phyloP scores from a whole-genome alignment of 768 basidiomycete genomes.

The Podaxis pistillaris region DNA sequence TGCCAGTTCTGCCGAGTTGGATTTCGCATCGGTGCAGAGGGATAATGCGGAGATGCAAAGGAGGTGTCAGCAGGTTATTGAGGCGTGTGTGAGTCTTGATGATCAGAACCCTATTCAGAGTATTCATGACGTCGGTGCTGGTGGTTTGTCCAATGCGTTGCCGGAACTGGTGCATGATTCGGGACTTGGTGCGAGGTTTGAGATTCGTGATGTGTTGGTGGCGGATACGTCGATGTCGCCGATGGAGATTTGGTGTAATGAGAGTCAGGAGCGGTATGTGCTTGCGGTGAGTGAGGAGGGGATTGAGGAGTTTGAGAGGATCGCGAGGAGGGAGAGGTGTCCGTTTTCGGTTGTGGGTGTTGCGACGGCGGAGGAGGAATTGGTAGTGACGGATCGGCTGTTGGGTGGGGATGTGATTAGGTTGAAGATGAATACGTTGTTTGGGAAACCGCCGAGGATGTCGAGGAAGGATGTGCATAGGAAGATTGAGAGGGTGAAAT shows the following conservation, averaged over 20 bases:
- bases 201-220: constrained; percentile 90
- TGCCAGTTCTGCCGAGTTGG: constrained; percentile 85
- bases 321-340: constrained; percentile 88
- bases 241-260: constrained; percentile 99
- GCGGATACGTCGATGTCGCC: constrained; percentile 95
- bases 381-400: constrained; percentile 88
- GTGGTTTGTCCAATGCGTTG: constrained; percentile 93
- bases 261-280: constrained; percentile 97
- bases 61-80: constrained; percentile 95
- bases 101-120: constrained; percentile 82
- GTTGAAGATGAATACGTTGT: constrained; percentile 91
- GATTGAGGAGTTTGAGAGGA: constrained; percentile 61
- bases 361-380: constrained; percentile 77
- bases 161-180: constrained; percentile 98
- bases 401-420: constrained; percentile 78
- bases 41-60: constrained; percentile 99
- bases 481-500: constrained; percentile 37
- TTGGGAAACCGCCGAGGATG: constrained; percentile 96
- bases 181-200: constrained; percentile 85
- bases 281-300: constrained; percentile 76
- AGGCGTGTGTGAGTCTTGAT: constrained; percentile 70
- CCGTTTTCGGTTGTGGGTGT: constrained; percentile 91
- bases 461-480: constrained; percentile 62
- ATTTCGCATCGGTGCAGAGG: constrained; percentile 96
- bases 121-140: constrained; percentile 98